Evolutionary conservation across 345 rosid genomes (phyloP).

Genomic region (Arabidopsis suecica): DNA sequence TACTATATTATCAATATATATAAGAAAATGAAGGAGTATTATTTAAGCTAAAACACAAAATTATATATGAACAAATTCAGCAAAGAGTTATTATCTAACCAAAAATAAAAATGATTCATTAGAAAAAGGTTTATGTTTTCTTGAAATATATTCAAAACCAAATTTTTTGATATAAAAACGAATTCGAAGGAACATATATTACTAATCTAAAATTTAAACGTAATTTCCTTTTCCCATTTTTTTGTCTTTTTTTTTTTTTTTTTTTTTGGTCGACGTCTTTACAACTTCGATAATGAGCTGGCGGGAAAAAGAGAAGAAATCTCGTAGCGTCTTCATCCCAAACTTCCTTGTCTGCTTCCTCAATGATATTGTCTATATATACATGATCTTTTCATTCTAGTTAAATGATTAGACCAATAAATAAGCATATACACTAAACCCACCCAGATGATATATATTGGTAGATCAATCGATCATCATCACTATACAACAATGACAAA

Average conservation of each 20-base stretch:
- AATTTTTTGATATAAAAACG: too few species aligned
- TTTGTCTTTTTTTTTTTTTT: not conserved
- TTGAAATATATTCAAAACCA: too few species aligned
- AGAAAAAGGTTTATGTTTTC: too few species aligned
- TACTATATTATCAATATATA: too few species aligned
- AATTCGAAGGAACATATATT: too few species aligned
- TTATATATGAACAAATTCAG: too few species aligned
- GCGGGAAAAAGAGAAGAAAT: constrained; percentile 19
- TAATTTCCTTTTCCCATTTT: not conserved
- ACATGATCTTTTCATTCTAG: not conserved
- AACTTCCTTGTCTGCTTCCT: constrained; percentile 27
- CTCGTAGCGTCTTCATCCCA: not conserved
- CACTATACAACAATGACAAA: constrained; percentile 27
- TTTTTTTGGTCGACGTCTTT: not conserved
- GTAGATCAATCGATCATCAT: not conserved
- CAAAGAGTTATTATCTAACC: too few species aligned
- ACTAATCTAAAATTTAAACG: not conserved
- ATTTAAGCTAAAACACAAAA: too few species aligned
- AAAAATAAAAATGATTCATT: too few species aligned
- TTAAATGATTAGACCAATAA: constrained; percentile 13
- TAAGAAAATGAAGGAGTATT: too few species aligned
- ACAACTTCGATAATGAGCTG: not conserved
- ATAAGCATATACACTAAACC: not conserved
- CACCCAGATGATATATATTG: constrained; percentile 12
- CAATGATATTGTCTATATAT: not conserved